phyloP scores from a whole-genome alignment of 768 basidiomycete species.

The Kwoniella sp. region DNA sequence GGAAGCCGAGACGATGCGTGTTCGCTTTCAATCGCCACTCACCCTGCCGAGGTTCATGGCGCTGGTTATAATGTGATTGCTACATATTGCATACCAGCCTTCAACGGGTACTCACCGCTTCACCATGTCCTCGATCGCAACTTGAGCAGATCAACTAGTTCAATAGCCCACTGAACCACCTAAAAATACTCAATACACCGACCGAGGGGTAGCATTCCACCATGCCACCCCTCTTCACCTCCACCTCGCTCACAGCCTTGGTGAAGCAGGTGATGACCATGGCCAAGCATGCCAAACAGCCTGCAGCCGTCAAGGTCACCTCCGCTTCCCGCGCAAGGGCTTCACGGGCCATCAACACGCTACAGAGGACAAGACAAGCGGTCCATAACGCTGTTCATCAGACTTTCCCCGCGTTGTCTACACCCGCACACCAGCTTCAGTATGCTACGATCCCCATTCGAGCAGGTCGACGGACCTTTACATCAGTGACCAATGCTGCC shows the following conservation, averaged over 20 bases:
- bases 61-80: no score
- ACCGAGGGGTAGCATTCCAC: no score
- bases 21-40: slow-evolving; percentile 7
- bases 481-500: neutral
- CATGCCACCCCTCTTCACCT: slow-evolving; percentile 37
- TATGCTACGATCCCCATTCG: slow-evolving; percentile 9
- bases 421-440: slow-evolving; percentile 9
- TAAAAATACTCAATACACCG: no score
- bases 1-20: slow-evolving; percentile 5
- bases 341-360: slow-evolving; percentile 2
- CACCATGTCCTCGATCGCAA: no score
- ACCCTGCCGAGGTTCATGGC: no score
- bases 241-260: slow-evolving; percentile 24
- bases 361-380: slow-evolving; percentile 7
- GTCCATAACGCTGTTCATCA: slow-evolving; percentile 2
- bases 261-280: slow-evolving; percentile 21
- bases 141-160: no score
- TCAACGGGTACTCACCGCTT: no score
- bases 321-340: neutral
- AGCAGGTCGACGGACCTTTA: neutral
- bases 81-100: no score
- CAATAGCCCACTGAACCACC: no score
- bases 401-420: slow-evolving; percentile 8
- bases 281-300: slow-evolving; percentile 23
- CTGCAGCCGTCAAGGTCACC: neutral